Evolutionary conservation across 345 rosid species (phyloP), one percentile per base, ranked within the genome.

Genomic region (Garcia nutans): DNA sequence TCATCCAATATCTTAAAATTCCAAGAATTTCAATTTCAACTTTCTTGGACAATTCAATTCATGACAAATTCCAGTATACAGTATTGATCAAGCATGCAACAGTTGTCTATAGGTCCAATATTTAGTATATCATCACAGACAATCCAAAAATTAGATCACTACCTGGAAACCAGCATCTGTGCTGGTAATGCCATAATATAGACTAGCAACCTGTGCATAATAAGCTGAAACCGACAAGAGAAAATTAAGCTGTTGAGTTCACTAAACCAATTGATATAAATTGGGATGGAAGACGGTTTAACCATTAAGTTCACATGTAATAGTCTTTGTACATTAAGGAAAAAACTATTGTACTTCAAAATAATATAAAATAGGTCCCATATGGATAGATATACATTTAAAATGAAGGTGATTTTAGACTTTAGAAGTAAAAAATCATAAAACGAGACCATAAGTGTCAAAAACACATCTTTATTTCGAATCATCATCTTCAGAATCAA

Each of bases 171-270:
- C 98, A 76, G 83, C 69, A 49, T 86, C 88, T 15, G 86, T 80
- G 17, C 75, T 80, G 82, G 65, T 73, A 77, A 95, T 85, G 72
- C 74, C 68, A 73, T 93, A 95, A 81, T 82, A 65, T 74, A 95
- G 90, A 70, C 97, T 97, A 85, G 99, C 99, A 85, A 91, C 94
- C 80, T 87, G 85, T 24, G 98, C 99, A 85, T 91, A 89, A 82
- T 93, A 95, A 75, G 98, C 98, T 95, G 89, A 66, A 86, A 84
- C 75, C 80, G 49, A 59, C 42, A 79, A 77, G 59, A 73, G 7
- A 10, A 24, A 33, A 57, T 72, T 31, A 50, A 71, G 72, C 67
- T 12, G 42, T 13, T 54, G 24, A 47, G 56, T 20, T 37, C 41
- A 37, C 41, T 37, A 3, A 3, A 37, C 41, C 41, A 37, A 0